Base-by-base conservation (phyloP, 441 rosid genomes). In the Manihot esculenta region DNA sequence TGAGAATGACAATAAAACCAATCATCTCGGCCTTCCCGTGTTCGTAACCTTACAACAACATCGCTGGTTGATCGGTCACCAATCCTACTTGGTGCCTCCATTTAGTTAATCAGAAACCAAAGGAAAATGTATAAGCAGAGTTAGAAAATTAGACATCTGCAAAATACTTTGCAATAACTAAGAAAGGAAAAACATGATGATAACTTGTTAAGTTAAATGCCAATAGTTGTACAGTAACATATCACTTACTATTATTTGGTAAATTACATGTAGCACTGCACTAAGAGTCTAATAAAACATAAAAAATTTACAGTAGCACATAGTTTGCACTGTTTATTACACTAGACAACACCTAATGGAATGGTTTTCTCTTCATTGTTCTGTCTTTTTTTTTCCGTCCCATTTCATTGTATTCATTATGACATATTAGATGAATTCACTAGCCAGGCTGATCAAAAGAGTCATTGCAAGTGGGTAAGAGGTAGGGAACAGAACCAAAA, bases 1-100 rank as follows among this genome's bases (percentile, higher is more conserved):
- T 81, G 70, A 59, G 96, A 90, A 74, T 95, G 97, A 71, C 99
- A 92, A 69, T 92, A 92, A 64, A 95, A 78, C 94, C 96, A 82
- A 57, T 92, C 96, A 59, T 92, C 98, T 67, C 92, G 88, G 54
- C 96, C 97, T 48, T 88, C 90, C 48, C 78, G 82, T 26, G 97
- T 91, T 74, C 93, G 83, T 72, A 93, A 69, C 76, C 98, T 87
- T 72, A 89, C 98, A 47, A 91, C 91, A 79, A 93, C 87, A 82
- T 89, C 97, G 68, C 99, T 93, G 62, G 91, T 95, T 38, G 88
- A 84, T 71, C 92, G 74, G 71, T 92, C 93, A 70, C 96, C 97
- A 56, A 94, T 88, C 75, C 72, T 75, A 47, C 83, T 83, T 12
- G 80, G 78, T 61, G 81, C 80, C 84, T 77, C 84, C 55, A 72